phyloP scores from a whole-genome alignment of 179 eudicot species.

The Kewa caespitosa region DNA sequence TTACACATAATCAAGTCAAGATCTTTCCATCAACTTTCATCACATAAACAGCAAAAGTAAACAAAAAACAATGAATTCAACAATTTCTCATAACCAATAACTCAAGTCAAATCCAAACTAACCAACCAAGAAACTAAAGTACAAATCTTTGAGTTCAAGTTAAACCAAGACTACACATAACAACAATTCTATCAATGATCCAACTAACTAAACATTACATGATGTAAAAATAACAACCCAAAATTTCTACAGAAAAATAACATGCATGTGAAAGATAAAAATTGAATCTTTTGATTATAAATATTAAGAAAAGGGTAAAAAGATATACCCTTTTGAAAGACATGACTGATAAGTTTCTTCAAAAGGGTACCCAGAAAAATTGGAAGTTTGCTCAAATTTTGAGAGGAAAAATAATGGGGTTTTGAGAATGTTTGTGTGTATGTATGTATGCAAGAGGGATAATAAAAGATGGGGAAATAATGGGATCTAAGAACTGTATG shows the following conservation, averaged over 20 bases:
- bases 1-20: background rate
- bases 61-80: background rate
- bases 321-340: slow-evolving; percentile 32
- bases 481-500: background rate
- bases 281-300: background rate
- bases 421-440: slow-evolving; percentile 1
- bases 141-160: background rate
- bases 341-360: slow-evolving; percentile 14
- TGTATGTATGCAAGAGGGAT: background rate
- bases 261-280: background rate
- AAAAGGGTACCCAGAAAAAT: background rate
- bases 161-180: background rate
- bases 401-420: slow-evolving; percentile 1
- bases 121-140: background rate
- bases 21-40: background rate
- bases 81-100: background rate
- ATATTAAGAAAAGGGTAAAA: background rate
- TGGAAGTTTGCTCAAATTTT: background rate
- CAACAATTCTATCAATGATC: background rate
- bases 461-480: background rate
- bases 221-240: background rate
- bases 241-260: background rate
- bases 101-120: background rate
- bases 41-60: background rate
- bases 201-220: background rate